phyloP scores from a whole-genome alignment of 2,329 filamentous ascomycete genomes.

The Ophiosphaerella herpotricha region DNA sequence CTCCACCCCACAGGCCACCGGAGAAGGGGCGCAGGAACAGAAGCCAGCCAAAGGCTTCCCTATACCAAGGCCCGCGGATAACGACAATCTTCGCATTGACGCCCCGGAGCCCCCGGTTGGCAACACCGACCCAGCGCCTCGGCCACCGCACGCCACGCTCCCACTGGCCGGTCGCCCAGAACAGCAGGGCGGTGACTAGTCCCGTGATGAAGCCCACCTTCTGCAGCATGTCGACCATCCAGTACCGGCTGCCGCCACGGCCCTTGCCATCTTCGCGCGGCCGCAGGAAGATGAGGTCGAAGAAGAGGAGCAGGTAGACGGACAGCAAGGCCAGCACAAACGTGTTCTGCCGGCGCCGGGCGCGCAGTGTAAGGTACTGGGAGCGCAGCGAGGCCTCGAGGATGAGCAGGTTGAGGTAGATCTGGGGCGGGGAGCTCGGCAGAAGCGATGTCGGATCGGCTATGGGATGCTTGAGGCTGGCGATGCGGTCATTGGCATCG shows the following conservation, averaged over 20 bases:
- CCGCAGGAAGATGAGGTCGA: slow-evolving; percentile 89
- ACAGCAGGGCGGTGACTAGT: slow-evolving; percentile 80
- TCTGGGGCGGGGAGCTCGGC: slow-evolving; percentile 91
- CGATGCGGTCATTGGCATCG: slow-evolving; percentile 48
- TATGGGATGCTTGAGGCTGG: slow-evolving; percentile 45
- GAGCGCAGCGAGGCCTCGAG: slow-evolving; percentile 92
- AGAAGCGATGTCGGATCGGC: slow-evolving; percentile 77
- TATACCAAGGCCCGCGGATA: slow-evolving; percentile 80
- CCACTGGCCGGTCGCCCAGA: slow-evolving; percentile 97
- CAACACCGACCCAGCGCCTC: slow-evolving; percentile 82
- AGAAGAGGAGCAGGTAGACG: slow-evolving; percentile 82
- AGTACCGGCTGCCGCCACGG: slow-evolving; percentile 92
- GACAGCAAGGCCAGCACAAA: slow-evolving; percentile 84
- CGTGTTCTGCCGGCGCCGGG: slow-evolving; percentile 86
- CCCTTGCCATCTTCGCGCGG: slow-evolving; percentile 93
- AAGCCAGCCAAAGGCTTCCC: slow-evolving; percentile 72
- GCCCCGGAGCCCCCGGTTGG: slow-evolving; percentile 84
- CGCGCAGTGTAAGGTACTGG: slow-evolving; percentile 88
- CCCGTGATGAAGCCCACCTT: slow-evolving; percentile 92
- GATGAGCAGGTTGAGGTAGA: slow-evolving; percentile 96
- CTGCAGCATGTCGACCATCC: slow-evolving; percentile 88
- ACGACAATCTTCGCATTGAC: slow-evolving; percentile 98
- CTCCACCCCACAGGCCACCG: slow-evolving; percentile 41
- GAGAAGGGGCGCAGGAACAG: slow-evolving; percentile 79
- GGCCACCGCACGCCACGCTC: slow-evolving; percentile 95